Percentiles rank a stretch among this genome's conserved stretches.
Evolutionary conservation across 2,329 filamentous ascomycete species (phyloP).

Genomic region (Talaromyces verruculosus): DNA sequence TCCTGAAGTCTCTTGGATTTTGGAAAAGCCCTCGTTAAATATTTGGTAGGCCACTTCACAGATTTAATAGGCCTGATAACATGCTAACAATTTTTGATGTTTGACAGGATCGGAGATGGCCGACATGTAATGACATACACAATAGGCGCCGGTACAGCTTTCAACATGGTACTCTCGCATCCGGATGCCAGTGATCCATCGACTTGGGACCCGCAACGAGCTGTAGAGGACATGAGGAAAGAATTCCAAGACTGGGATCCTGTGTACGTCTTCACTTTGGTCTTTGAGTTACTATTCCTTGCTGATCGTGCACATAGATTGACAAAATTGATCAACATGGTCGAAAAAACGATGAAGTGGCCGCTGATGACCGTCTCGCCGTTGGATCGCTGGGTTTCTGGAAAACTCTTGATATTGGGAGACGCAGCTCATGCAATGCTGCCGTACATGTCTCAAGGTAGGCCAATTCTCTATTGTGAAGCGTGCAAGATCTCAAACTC

Average conservation of each 20-base stretch:
- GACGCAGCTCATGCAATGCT: slow-evolving; percentile 66
- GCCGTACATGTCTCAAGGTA: slow-evolving; percentile 49
- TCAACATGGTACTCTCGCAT: slow-evolving; percentile 65
- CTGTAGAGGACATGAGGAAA: slow-evolving; percentile 35
- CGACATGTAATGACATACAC: slow-evolving; percentile 65
- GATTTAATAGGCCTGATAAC: not conserved
- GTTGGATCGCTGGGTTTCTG: slow-evolving; percentile 48
- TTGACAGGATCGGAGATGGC: slow-evolving; percentile 51
- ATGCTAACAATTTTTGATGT: not conserved
- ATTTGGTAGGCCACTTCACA: slow-evolving; percentile 34
- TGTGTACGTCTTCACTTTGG: slow-evolving; percentile 34
- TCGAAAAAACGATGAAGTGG: slow-evolving; percentile 67
- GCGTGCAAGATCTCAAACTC: not conserved
- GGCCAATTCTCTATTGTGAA: not conserved
- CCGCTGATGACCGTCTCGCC: slow-evolving; percentile 57
- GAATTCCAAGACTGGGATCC: slow-evolving; percentile 67
- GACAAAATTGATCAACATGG: slow-evolving; percentile 44
- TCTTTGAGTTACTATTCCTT: slow-evolving; percentile 10
- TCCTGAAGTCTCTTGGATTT: slow-evolving; percentile 41
- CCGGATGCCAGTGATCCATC: slow-evolving; percentile 62
- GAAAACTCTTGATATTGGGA: slow-evolving; percentile 40
- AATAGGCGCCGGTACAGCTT: slow-evolving; percentile 55
- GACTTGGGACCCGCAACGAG: slow-evolving; percentile 53
- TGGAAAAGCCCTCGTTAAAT: slow-evolving; percentile 43
- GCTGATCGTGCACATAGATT: slow-evolving; percentile 23